Percentiles rank a stretch among this genome's conserved stretches.
These are phyloP conservation scores for Fusarium pseudonygamai DNA, from an alignment of 2,329 filamentous ascomycete genomes.

Conservation along the genomic window DNA sequence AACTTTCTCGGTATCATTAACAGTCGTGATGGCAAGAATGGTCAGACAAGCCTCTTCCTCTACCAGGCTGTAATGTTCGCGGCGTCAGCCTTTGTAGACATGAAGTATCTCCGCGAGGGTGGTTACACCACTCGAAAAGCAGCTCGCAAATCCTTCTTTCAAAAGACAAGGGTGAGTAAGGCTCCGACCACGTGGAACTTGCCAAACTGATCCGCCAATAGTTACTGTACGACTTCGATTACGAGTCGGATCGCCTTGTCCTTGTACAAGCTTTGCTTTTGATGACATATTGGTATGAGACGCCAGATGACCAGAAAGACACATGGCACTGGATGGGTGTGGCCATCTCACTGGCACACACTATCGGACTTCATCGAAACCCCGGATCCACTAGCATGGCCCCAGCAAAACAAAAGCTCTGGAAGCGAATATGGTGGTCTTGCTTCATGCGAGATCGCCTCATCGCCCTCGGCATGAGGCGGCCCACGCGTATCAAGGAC, in stretches of 20 bases:
- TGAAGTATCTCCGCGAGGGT: slow-evolving; percentile 76
- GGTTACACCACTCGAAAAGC: slow-evolving; percentile 82
- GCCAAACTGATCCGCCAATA: slow-evolving; percentile 46
- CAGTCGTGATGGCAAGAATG: slow-evolving; percentile 72
- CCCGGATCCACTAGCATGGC: slow-evolving; percentile 81
- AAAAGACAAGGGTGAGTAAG: slow-evolving; percentile 79
- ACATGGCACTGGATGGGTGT: slow-evolving; percentile 99
- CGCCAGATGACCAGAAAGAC: slow-evolving; percentile 95
- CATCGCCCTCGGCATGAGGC: slow-evolving; percentile 91
- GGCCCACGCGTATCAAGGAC: slow-evolving; percentile 90
- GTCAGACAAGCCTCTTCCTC: slow-evolving; percentile 82
- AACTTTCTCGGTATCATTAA: slow-evolving; percentile 69
- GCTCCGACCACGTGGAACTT: slow-evolving; percentile 2
- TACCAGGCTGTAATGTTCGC: slow-evolving; percentile 98
- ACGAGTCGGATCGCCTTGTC: slow-evolving; percentile 87
- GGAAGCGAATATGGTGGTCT: slow-evolving; percentile 98
- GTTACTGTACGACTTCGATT: slow-evolving; percentile 94
- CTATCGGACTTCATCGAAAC: slow-evolving; percentile 91
- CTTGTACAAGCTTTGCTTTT: slow-evolving; percentile 88
- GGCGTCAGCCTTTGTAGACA: slow-evolving; percentile 87
- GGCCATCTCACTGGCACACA: slow-evolving; percentile 90
- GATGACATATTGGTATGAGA: slow-evolving; percentile 98
- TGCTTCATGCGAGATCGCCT: slow-evolving; percentile 95
- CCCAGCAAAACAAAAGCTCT: slow-evolving; percentile 77
- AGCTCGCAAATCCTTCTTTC: slow-evolving; percentile 88